Evolutionary conservation across 331 rosid genomes (phyloP).

Genomic region (Malus hybrid): DNA sequence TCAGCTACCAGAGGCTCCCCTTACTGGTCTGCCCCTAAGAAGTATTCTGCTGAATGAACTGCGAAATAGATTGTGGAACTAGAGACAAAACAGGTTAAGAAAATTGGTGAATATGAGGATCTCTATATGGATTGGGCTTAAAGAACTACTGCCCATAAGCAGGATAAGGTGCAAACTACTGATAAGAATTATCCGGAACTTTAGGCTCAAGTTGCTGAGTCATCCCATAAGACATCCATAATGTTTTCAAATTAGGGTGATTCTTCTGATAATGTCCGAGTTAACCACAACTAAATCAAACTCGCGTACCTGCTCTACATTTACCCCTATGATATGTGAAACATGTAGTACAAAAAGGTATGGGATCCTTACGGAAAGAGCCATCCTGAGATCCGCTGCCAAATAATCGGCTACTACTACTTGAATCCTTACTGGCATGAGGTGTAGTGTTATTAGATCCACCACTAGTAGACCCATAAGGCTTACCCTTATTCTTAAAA

Average conservation of each 20-base stretch:
- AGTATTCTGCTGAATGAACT: neutral
- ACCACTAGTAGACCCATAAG: accelerated
- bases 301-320: accelerated
- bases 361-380: neutral
- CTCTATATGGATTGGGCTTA: neutral
- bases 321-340: neutral
- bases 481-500: too few species aligned
- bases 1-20: neutral
- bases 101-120: neutral
- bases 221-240: neutral
- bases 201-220: neutral
- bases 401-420: neutral
- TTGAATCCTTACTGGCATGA: neutral
- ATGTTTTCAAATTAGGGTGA: neutral
- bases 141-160: accelerated
- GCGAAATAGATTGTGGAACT: accelerated
- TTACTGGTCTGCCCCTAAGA: accelerated
- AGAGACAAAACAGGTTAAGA: neutral
- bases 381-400: neutral
- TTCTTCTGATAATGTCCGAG: neutral
- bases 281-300: neutral
- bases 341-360: too few species aligned
- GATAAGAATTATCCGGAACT: neutral
- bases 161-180: neutral
- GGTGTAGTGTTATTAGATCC: neutral